These are phyloP conservation scores for Beverwykella pulmonaria DNA, from an alignment of 495 filamentous ascomycete genomes.

Conservation along the genomic window DNA sequence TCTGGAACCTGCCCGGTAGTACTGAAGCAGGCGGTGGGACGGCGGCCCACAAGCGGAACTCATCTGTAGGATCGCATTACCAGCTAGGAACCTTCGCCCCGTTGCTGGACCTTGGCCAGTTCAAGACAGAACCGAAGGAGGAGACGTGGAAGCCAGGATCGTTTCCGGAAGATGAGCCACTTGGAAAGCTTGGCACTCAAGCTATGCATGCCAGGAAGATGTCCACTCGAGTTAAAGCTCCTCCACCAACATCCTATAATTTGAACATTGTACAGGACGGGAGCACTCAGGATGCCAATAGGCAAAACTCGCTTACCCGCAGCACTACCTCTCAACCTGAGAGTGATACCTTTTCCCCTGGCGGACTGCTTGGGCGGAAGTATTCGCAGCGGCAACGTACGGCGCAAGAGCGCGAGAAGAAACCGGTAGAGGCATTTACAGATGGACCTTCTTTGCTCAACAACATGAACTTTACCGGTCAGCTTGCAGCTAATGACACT, in stretches of 20 bases:
- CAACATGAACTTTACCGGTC: slow-evolving; percentile 10
- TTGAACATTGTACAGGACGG: neutral
- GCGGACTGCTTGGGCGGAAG: slow-evolving; percentile 63
- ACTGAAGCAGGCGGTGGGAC: slow-evolving; percentile 47
- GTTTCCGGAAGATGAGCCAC: slow-evolving; percentile 18
- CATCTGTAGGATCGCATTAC: slow-evolving; percentile 50
- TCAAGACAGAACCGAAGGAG: slow-evolving; percentile 36
- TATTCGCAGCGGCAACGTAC: slow-evolving; percentile 64
- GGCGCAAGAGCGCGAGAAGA: slow-evolving; percentile 56
- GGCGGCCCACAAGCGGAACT: slow-evolving; percentile 15
- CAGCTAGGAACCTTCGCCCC: slow-evolving; percentile 61
- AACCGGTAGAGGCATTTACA: slow-evolving; percentile 48
- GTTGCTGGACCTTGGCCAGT: slow-evolving; percentile 54
- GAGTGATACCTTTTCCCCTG: slow-evolving; percentile 56
- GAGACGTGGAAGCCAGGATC: neutral
- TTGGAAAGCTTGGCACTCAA: slow-evolving; percentile 33
- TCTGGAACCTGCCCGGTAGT: slow-evolving; percentile 33
- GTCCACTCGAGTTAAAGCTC: slow-evolving; percentile 29
- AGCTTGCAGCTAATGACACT: slow-evolving; percentile 1
- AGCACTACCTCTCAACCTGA: slow-evolving; percentile 39
- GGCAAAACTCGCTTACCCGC: slow-evolving; percentile 19
- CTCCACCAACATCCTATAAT: slow-evolving; percentile 50
- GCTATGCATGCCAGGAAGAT: slow-evolving; percentile 36
- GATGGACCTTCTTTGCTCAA: slow-evolving; percentile 57
- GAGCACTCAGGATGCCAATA: slow-evolving; percentile 11